phyloP scores from a whole-genome alignment of 2,329 filamentous ascomycete species.

The Pezicula rhizophila region DNA sequence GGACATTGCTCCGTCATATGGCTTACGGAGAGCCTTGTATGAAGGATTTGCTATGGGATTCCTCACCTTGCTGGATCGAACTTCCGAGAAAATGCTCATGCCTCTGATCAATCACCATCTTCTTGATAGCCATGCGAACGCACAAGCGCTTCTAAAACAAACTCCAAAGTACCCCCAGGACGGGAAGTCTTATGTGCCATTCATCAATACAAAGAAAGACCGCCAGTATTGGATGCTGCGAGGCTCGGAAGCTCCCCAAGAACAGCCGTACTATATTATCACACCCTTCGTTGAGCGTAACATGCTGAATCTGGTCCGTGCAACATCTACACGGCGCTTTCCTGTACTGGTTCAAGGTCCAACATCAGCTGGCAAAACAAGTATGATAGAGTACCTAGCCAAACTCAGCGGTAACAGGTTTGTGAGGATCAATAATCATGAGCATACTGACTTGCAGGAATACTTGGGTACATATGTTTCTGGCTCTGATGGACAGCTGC shows the following conservation, averaged over 20 bases:
- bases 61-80: slow-evolving; percentile 75
- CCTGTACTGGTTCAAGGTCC: slow-evolving; percentile 94
- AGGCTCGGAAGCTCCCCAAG: slow-evolving; percentile 59
- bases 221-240: slow-evolving; percentile 86
- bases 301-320: slow-evolving; percentile 86
- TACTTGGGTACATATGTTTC: slow-evolving; percentile 95
- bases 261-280: slow-evolving; percentile 88
- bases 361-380: slow-evolving; percentile 96
- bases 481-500: slow-evolving; percentile 73
- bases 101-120: slow-evolving; percentile 78
- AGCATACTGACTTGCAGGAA: slow-evolving; percentile 96
- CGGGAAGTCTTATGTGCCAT: slow-evolving; percentile 71
- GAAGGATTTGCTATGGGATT: slow-evolving; percentile 99
- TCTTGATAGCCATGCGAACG: slow-evolving; percentile 62
- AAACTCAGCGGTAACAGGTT: slow-evolving; percentile 95
- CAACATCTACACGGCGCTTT: slow-evolving; percentile 85
- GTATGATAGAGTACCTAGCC: slow-evolving; percentile 99
- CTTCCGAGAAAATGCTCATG: slow-evolving; percentile 72
- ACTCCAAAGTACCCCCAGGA: slow-evolving; percentile 73
- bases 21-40: slow-evolving; percentile 76
- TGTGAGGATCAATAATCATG: slow-evolving; percentile 98
- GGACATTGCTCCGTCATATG: slow-evolving; percentile 78
- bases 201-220: slow-evolving; percentile 57
- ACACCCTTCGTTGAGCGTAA: slow-evolving; percentile 94
- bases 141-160: slow-evolving; percentile 69